phyloP scores from a whole-genome alignment of 148 eudicot genomes.

The Selenicereus undatus region DNA sequence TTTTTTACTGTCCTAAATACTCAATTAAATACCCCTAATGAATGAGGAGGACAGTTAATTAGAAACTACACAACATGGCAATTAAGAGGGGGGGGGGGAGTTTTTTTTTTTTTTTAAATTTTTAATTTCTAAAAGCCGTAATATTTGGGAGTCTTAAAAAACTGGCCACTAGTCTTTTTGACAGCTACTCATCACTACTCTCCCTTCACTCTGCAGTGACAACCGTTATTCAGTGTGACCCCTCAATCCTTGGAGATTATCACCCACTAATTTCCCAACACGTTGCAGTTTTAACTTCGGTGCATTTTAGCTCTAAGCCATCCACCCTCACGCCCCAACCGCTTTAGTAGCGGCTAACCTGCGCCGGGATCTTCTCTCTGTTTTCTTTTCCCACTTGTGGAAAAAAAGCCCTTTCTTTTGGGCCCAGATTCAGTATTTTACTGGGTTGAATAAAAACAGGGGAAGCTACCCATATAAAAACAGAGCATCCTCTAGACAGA shows the following conservation, averaged over 20 bases:
- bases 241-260: slow-evolving; percentile 29
- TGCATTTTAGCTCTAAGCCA: slow-evolving; percentile 12
- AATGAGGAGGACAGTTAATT: background rate
- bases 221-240: slow-evolving; percentile 26
- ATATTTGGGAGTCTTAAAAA: background rate
- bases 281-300: background rate
- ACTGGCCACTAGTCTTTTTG: background rate
- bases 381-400: background rate
- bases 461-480: slow-evolving; percentile 20
- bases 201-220: background rate
- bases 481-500: slow-evolving; percentile 20
- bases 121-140: background rate
- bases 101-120: background rate
- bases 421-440: slow-evolving; percentile 22
- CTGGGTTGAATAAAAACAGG: background rate
- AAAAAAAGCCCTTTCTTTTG: background rate
- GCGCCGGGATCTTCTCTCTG: slow-evolving; percentile 11
- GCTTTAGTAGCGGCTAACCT: slow-evolving; percentile 18
- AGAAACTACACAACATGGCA: background rate
- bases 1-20: too few species aligned
- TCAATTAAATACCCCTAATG: background rate
- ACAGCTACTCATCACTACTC: background rate
- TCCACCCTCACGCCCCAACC: slow-evolving; percentile 16
- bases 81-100: too few species aligned
- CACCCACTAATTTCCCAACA: slow-evolving; percentile 15